Evolutionary conservation across 768 basidiomycete species (phyloP).

Genomic region (Rhizopogon roseolus): DNA sequence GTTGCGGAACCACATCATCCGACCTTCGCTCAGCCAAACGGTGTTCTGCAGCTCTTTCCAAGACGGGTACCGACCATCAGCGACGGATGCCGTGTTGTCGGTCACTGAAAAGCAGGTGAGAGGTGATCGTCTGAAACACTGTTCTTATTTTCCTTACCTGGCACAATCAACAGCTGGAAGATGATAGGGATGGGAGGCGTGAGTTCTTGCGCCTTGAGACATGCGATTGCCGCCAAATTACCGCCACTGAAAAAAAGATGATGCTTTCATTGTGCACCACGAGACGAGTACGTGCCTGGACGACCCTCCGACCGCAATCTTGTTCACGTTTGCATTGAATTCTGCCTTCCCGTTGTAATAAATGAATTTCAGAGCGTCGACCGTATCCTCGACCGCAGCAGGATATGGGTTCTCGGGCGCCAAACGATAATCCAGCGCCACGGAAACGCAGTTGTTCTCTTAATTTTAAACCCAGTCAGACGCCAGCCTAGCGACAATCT

Average conservation of each 20-base stretch:
- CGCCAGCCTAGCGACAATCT: not conserved
- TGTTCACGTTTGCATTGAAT: constrained; percentile 44
- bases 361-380: constrained; percentile 64
- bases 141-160: constrained; percentile 23
- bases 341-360: constrained; percentile 37
- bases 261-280: not conserved
- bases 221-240: constrained; percentile 61
- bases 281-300: constrained; percentile 43
- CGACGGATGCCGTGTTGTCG: constrained; percentile 58
- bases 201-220: constrained; percentile 53
- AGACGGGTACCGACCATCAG: constrained; percentile 32
- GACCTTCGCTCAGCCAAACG: constrained; percentile 52
- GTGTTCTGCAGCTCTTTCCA: constrained; percentile 58
- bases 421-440: constrained; percentile 68
- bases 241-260: constrained; percentile 44
- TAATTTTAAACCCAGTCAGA: not conserved
- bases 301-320: constrained; percentile 66
- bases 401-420: constrained; percentile 71
- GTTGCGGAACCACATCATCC: constrained; percentile 69
- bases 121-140: not conserved
- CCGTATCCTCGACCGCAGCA: constrained; percentile 63
- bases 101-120: constrained; percentile 31
- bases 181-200: constrained; percentile 48
- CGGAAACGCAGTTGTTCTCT: constrained; percentile 59
- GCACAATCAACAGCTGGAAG: constrained; percentile 69